These are phyloP conservation scores for Isochrysis galbana DNA, from an alignment of 78 protist species.

Conservation along the genomic window DNA sequence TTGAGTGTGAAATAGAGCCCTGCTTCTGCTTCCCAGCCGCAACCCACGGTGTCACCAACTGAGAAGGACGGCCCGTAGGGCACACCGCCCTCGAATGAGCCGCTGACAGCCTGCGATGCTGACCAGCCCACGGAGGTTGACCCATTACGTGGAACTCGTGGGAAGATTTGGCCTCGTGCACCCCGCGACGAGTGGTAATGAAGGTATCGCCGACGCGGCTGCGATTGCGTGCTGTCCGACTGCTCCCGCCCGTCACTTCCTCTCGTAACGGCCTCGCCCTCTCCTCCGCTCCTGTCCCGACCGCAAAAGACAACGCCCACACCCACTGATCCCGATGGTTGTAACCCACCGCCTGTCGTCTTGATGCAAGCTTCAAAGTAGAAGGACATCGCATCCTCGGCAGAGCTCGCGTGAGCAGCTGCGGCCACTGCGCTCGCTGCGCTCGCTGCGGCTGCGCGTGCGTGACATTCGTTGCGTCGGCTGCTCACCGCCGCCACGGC, in stretches of 20 bases:
- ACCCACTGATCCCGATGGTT: not conserved
- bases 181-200: not conserved
- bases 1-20: not conserved
- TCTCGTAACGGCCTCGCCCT: no score
- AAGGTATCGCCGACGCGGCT: not conserved
- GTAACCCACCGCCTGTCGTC: not conserved
- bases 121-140: not conserved
- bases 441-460: no score
- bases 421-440: no score
- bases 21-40: not conserved
- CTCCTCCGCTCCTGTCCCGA: no score
- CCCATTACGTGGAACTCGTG: not conserved
- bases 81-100: not conserved
- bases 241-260: no score
- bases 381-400: no score
- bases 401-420: not conserved
- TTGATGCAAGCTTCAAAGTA: not conserved
- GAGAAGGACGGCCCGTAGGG: not conserved
- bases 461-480: no score
- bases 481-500: no score
- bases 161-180: not conserved
- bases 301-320: no score
- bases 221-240: no score
- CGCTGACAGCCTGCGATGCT: not conserved
- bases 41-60: slow-evolving; percentile 4